Base-by-base conservation (phyloP, 371 early-diverging fungal species). In the Umbelopsis sp. region DNA sequence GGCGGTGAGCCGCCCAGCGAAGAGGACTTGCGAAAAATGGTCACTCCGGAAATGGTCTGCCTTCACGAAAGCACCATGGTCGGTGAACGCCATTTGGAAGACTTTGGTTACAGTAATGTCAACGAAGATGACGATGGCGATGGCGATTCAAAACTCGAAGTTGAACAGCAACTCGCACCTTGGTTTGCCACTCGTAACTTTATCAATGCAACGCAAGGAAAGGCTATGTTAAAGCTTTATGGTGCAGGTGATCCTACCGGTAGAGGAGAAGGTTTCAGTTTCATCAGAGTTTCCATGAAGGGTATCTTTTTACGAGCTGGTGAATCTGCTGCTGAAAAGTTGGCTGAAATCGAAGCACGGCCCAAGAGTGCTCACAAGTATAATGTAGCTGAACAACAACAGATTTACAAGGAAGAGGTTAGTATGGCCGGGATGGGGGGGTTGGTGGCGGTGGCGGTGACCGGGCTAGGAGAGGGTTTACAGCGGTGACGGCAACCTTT, bases 31-130 rank as follows among this genome's bases (percentile, higher is more conserved):
- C 86, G 95, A 51, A 96, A 96, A 72, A 86, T 98, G 79, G 91
- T 99, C 0, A 97, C 98, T n/a, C 99, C 99, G 10, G 99, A 99
- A 76, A 96, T 95, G 91, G 89, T 99, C 25, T 99, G 99, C 79
- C 80, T 97, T 65, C 95, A 94, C 72, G 98, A 99, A 78, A 95
- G 96, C 75, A 99, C 97, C 94, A 78, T 96, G 50, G 97, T 95
- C 5, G 98, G 97, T 63, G 96, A 99, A 78, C 94, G 96, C 63
- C 92, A 97, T 66, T 85, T 99, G 25, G 86, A 92, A 67, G 99
- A 99, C 75, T 87, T 95, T 4, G 99, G 99, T 68, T 95, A 96
- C 80, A 90, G 86, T 20, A 78, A 74, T 70, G 74, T 79, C 70
- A 85, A 88, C 73, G 86, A 84, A 20, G 81, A 85, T 8, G 89